Evolutionary conservation across 1,139 yeast genomes (phyloP).

Genomic region (Eremothecium coryli): DNA sequence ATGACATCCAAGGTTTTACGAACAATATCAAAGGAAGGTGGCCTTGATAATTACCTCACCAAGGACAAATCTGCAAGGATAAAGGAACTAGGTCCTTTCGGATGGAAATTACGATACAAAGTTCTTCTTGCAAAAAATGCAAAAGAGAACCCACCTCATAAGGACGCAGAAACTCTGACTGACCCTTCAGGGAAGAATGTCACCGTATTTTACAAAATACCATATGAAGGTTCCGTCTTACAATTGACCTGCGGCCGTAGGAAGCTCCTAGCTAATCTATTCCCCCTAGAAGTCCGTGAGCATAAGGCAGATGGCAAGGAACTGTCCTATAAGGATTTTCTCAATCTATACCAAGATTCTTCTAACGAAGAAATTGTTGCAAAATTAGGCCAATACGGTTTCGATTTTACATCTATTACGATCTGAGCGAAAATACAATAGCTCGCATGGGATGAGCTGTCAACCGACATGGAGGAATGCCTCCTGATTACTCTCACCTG

Average conservation of each 20-base stretch:
- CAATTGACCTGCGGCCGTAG: conserved; percentile 55
- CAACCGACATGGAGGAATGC: too few species aligned
- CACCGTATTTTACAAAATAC: conserved; percentile 45
- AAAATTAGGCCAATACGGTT: conserved; percentile 31
- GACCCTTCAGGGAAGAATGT: conserved; percentile 31
- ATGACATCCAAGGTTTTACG: conserved; percentile 76
- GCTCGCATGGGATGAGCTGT: too few species aligned
- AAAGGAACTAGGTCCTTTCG: conserved; percentile 84
- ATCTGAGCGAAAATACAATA: too few species aligned
- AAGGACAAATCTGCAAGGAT: conserved; percentile 84
- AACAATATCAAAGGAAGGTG: conserved; percentile 88
- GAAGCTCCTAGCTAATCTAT: conserved; percentile 46
- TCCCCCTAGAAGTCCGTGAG: conserved; percentile 40
- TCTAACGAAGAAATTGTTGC: conserved; percentile 31
- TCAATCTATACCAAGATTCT: conserved; percentile 32
- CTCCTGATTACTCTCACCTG: too few species aligned
- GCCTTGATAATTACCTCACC: conserved; percentile 75
- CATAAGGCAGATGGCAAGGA: conserved; percentile 38
- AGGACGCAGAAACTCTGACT: conserved; percentile 28
- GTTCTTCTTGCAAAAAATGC: conserved; percentile 40
- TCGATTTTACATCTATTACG: conserved; percentile 33
- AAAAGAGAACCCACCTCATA: conserved; percentile 26
- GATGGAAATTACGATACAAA: conserved; percentile 80
- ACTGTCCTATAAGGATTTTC: conserved; percentile 39
- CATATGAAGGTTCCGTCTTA: conserved; percentile 34